Evolutionary conservation across 1,139 yeast genomes (phyloP).

Genomic region (Wickerhamomyces sp.): DNA sequence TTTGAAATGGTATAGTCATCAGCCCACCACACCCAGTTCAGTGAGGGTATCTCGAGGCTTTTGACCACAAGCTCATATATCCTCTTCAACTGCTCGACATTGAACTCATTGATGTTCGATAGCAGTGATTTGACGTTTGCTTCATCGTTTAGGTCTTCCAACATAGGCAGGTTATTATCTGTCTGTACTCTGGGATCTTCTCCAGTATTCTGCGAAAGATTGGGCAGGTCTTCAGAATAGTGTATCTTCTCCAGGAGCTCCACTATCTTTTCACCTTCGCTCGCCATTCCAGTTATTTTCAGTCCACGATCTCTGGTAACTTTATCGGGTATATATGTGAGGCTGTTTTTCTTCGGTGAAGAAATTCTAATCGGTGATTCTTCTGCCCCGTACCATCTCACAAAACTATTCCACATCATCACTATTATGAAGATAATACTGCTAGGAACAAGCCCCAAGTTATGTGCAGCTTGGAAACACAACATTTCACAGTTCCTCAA

Average conservation of each 20-base stretch:
- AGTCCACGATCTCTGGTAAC: too few species aligned
- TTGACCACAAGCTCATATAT: background rate
- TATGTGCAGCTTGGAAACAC: background rate
- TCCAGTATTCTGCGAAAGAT: too few species aligned
- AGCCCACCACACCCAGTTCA: conserved; percentile 18
- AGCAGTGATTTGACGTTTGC: background rate
- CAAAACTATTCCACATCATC: too few species aligned
- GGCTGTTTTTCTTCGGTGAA: too few species aligned
- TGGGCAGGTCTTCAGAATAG: too few species aligned
- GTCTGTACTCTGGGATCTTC: background rate
- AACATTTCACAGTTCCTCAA: background rate
- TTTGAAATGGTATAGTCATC: conserved; percentile 14
- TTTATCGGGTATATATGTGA: too few species aligned
- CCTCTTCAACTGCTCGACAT: background rate
- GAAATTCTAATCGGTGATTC: too few species aligned
- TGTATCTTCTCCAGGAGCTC: too few species aligned
- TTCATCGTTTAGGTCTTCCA: background rate
- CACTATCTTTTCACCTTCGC: too few species aligned
- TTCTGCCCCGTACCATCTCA: too few species aligned
- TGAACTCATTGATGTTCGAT: background rate
- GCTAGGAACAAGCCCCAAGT: background rate
- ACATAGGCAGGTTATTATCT: background rate
- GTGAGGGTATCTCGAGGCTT: conserved; percentile 5
- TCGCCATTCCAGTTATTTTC: too few species aligned
- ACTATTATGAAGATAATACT: background rate